These are phyloP conservation scores for Pleurotus tuoliensis DNA, from an alignment of 768 basidiomycete genomes.

Conservation along the genomic window DNA sequence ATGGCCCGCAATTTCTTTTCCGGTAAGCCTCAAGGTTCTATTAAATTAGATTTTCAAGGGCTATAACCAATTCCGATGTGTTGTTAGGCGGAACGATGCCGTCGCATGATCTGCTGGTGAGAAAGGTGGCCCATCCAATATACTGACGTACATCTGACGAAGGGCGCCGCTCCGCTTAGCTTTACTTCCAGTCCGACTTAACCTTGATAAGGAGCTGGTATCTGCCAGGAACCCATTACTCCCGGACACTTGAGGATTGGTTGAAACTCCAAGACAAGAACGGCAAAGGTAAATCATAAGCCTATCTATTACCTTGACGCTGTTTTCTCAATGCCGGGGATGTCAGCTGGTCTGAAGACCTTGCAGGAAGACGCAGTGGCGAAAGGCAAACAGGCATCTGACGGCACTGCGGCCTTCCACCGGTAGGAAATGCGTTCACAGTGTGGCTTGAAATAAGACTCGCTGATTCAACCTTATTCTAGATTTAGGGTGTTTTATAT, in stretches of 20 bases:
- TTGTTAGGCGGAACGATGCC: constrained; percentile 65
- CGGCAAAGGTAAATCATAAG: constrained; percentile 26
- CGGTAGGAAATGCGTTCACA: neutral
- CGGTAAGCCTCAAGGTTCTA: constrained; percentile 23
- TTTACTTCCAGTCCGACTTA: constrained; percentile 64
- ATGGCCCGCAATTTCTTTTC: constrained; percentile 75
- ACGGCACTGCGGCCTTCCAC: constrained; percentile 2
- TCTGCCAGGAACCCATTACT: constrained; percentile 61
- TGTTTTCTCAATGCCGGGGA: neutral
- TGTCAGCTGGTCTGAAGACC: constrained; percentile 21
- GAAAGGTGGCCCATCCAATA: constrained; percentile 10
- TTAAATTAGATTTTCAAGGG: neutral
- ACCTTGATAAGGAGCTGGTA: constrained; percentile 58
- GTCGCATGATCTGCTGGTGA: constrained; percentile 56
- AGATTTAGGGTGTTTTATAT: constrained; percentile 72
- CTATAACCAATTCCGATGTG: neutral
- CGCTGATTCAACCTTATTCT: neutral
- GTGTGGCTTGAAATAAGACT: too few relatives aligned
- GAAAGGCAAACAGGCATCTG: constrained; percentile 6
- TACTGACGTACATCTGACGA: neutral
- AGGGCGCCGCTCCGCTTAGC: constrained; percentile 22
- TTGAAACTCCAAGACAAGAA: constrained; percentile 54
- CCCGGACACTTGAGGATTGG: constrained; percentile 64
- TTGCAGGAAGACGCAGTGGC: constrained; percentile 34
- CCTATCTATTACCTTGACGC: neutral